These are phyloP conservation scores for Inga laurina DNA, from an alignment of 306 rosid species.

Conservation along the genomic window DNA sequence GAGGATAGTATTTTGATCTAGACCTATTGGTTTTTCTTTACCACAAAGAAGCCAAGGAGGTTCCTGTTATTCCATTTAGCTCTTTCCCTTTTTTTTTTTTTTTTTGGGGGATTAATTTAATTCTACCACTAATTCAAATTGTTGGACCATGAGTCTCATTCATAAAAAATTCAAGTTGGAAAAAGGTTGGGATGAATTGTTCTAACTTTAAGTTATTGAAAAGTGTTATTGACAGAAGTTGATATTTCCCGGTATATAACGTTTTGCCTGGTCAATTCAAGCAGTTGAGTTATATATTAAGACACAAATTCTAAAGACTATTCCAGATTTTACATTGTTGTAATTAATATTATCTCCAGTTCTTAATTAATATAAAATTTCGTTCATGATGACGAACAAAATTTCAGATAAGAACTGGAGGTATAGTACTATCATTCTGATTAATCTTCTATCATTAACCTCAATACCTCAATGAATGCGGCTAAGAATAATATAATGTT, in stretches of 20 bases:
- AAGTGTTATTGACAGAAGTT: conserved; percentile 36
- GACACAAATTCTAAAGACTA: not conserved
- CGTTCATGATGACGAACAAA: too few relatives aligned
- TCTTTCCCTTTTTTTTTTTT: not conserved
- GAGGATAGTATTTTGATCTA: not conserved
- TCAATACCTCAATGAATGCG: not conserved
- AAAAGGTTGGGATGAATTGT: conserved; percentile 22
- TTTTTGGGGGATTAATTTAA: not conserved
- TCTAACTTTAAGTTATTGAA: not conserved
- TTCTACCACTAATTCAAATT: conserved; percentile 15
- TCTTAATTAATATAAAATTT: too few relatives aligned
- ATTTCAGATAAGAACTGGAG: too few relatives aligned
- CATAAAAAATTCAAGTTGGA: not conserved
- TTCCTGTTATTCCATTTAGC: not conserved
- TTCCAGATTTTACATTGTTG: not conserved
- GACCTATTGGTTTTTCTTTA: not conserved
- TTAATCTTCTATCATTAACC: not conserved
- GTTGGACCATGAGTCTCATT: not conserved
- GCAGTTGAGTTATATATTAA: not conserved
- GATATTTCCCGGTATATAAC: conserved; percentile 25
- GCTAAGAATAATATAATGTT: not conserved
- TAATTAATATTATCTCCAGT: not conserved
- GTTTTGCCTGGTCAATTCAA: conserved; percentile 40
- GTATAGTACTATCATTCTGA: not conserved
- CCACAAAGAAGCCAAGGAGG: not conserved